Base-by-base conservation (phyloP, 352 stramenopile species). In the Pythium coloratum region DNA sequence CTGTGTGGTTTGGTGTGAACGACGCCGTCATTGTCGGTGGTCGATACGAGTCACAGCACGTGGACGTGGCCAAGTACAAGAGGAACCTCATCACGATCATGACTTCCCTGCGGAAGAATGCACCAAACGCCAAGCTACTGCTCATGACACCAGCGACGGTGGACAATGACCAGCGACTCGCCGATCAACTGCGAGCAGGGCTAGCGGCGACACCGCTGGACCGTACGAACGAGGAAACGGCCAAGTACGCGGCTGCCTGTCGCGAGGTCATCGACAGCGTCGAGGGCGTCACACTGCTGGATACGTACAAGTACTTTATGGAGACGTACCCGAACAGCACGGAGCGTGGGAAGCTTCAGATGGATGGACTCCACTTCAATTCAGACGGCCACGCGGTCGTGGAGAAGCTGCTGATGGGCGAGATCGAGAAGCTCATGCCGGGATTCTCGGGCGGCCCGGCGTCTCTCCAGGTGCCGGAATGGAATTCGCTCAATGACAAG, bases 1-100 rank as follows among this genome's bases (percentile, higher is more conserved):
- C 72, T 34, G 36, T 88, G n/a, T 84, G 73, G 69, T 64, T 86
- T n/a, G 79, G 79, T 3, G 71, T 73, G 24, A 86, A 88, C 50
- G 79, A 88, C 44, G 73, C 79, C 0, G 76, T 75, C 14, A 57
- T 85, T 12, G 51, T 51, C 1, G 67, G 63, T 7, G 76, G 76
- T 2, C 67, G 55, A 38, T 67, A 75, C 61, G 72, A 67, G 33
- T 33, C 50, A 10, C 73, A 84, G 44, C 80, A 77, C 58, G 78
- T 89, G 26, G 75, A 71, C 1, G 26, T 86, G 1, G 57, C 78
- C 16, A 60, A 81, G 40, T 88, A 82, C 61, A 49, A 62, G 2
- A 50, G 42, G 33, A 89, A 89, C 63, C 59, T 89, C 5, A 58
- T 61, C 38, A 20, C 62, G 16, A 76, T 78, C 46, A 18, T 88